A percentile compares a stretch with the other conserved stretches of the same genome.
Evolutionary conservation across 345 rosid genomes (phyloP).

Genomic region (Excoecaria cochinchinensis): DNA sequence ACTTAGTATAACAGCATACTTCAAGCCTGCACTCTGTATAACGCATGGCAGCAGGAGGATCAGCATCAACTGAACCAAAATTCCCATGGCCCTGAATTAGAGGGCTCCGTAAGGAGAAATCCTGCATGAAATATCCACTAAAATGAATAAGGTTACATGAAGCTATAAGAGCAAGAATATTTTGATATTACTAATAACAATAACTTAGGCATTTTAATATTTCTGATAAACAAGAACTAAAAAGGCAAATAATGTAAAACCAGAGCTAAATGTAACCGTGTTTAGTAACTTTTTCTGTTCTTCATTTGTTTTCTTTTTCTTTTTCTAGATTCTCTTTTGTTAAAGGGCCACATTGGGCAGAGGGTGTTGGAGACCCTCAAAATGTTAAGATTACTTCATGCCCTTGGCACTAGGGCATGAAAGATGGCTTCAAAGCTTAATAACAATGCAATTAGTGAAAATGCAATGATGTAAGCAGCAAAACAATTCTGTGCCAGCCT

Average conservation of each 20-base stretch:
- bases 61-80: constrained; percentile 94
- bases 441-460: not conserved
- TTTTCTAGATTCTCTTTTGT: not conserved
- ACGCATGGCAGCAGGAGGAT: constrained; percentile 99
- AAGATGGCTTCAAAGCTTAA: not conserved
- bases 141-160: not conserved
- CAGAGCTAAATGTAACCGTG: not conserved
- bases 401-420: not conserved
- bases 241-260: not conserved
- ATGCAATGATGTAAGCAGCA: not conserved
- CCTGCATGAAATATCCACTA: constrained; percentile 38
- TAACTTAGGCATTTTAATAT: too few relatives aligned
- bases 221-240: not conserved
- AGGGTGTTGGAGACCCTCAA: not conserved
- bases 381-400: not conserved
- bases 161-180: not conserved
- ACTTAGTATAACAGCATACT: constrained; percentile 39
- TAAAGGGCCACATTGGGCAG: not conserved
- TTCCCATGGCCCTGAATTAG: constrained; percentile 95
- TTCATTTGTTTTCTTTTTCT: not conserved
- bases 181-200: not conserved
- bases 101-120: constrained; percentile 81
- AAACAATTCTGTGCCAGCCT: not conserved
- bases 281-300: too few relatives aligned
- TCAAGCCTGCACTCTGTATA: constrained; percentile 95